Conservation (phyloP, 1,284 basidiomycete species). For the Thecaphora thlaspeos region DNA sequence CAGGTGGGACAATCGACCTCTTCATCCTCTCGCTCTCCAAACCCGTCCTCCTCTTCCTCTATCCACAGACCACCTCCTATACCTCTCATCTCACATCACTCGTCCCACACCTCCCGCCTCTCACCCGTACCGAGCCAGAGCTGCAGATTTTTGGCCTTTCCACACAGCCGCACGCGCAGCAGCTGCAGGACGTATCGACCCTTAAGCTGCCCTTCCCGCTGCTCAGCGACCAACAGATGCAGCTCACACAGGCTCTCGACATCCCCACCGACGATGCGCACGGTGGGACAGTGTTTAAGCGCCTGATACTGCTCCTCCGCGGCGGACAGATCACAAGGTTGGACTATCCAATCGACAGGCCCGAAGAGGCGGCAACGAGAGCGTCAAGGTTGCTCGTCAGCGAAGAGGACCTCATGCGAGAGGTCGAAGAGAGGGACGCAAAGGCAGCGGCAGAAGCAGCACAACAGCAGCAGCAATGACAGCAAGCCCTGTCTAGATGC, state of each 20-base stretch:
- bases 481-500: too few species aligned
- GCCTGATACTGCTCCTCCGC: slow-evolving; percentile 41
- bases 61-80: slow-evolving; percentile 9
- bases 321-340: slow-evolving; percentile 47
- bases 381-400: slow-evolving; percentile 35
- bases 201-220: slow-evolving; percentile 24
- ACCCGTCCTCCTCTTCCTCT: slow-evolving; percentile 49
- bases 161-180: slow-evolving; percentile 17
- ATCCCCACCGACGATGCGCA: slow-evolving; percentile 30
- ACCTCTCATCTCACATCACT: slow-evolving; percentile 16
- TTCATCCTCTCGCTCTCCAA: slow-evolving; percentile 42
- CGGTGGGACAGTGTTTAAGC: slow-evolving; percentile 18
- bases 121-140: slow-evolving; percentile 24
- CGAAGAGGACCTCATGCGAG: slow-evolving; percentile 27
- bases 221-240: slow-evolving; percentile 19
- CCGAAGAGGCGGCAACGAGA: slow-evolving; percentile 24
- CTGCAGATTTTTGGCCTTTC: slow-evolving; percentile 46
- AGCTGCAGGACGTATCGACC: slow-evolving; percentile 16
- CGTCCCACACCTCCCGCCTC: slow-evolving; percentile 7
- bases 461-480: slow-evolving; percentile 2
- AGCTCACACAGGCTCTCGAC: slow-evolving; percentile 26
- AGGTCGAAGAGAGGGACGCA: slow-evolving; percentile 32
- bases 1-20: slow-evolving; percentile 37
- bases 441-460: slow-evolving; percentile 9
- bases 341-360: slow-evolving; percentile 37